Evolutionary conservation across 1,284 basidiomycete genomes (phyloP).

Genomic region (Erythrobasidium hasegawianum): DNA sequence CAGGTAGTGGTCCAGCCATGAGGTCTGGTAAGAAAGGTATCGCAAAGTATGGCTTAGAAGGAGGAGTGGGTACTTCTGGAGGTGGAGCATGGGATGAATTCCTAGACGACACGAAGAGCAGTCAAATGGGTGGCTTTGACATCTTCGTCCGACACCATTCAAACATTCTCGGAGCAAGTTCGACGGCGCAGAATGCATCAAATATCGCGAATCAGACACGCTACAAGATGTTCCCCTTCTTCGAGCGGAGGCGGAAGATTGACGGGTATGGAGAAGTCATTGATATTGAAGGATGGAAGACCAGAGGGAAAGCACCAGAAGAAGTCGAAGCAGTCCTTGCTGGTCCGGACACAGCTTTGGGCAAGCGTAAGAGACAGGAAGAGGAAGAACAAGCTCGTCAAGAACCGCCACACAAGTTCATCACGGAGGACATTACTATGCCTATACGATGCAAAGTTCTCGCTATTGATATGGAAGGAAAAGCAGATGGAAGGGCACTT

Average conservation of each 20-base stretch:
- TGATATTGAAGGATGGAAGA: conserved; percentile 88
- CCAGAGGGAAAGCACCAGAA: conserved; percentile 68
- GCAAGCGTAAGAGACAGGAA: conserved; percentile 59
- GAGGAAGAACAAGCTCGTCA: conserved; percentile 54
- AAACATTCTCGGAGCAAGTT: conserved; percentile 52
- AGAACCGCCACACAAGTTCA: conserved; percentile 88
- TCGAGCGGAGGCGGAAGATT: conserved; percentile 84
- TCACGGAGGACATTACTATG: conserved; percentile 68
- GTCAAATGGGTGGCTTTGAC: conserved; percentile 31
- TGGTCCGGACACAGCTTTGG: conserved; percentile 50
- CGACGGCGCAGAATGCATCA: conserved; percentile 74
- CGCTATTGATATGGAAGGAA: conserved; percentile 90
- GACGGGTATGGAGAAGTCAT: conserved; percentile 95
- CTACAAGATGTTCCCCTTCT: conserved; percentile 95
- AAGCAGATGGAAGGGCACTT: conserved; percentile 92
- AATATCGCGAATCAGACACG: conserved; percentile 66
- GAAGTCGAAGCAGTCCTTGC: conserved; percentile 61
- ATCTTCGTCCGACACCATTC: conserved; percentile 30
- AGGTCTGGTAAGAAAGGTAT: conserved; percentile 50
- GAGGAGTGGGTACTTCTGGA: conserved; percentile 36
- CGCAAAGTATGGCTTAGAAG: conserved; percentile 52
- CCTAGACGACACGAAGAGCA: conserved; percentile 36
- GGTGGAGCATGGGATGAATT: conserved; percentile 46
- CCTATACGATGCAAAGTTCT: conserved; percentile 77
- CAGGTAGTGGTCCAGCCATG: conserved; percentile 35